Evolutionary conservation across 768 basidiomycete species (phyloP), one percentile per base, ranked within the genome.

Genomic region (Chalciporus pseudorubinellus): DNA sequence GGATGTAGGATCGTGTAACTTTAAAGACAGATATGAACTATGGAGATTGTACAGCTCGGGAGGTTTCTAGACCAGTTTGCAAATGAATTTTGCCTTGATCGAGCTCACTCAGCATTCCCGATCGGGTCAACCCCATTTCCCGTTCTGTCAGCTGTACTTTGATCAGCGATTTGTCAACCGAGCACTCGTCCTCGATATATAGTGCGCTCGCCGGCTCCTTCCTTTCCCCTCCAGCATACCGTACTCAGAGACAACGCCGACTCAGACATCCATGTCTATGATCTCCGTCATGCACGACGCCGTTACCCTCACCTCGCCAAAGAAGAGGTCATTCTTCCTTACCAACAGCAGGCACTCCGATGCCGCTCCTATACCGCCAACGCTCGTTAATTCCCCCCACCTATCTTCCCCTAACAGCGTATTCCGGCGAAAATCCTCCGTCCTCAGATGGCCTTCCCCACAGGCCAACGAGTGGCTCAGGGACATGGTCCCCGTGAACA

Each of bases 381-480:
- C 82, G 0, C 75, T 85, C 34, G 63, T 75, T 22, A 66, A 77
- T 26, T 84, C 82, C 0, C 82, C 79, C 11, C 72, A 79, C 60
- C 78, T 85, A 18, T 74, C 69, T 18, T 77, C 79, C 0, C 76
- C 79, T 6, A 52, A 71, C 36, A 80, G 77, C 65, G 63, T 77
- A 24, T 83, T 84, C 56, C 72, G 70, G 48, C 73, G 70, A 51
- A 64, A 72, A 24, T 50, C 67, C 2, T 47, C 63, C 3, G 24
- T 69, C 10, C 68, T 70, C 14, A 71, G 58, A 34, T 59, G 69
- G 10, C 80, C 80, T 16, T 77, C 73, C 44, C 72, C 77, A 43
- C 75, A 73, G 59, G 79, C 83, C 53, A 78, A 85, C 58, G 70
- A 71, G 55, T 85, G 84, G 84, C 70, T 85, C 48, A 75, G 79